Evolutionary conservation across 2,329 filamentous ascomycete species (phyloP).

Genomic region (Penicillium sp.): DNA sequence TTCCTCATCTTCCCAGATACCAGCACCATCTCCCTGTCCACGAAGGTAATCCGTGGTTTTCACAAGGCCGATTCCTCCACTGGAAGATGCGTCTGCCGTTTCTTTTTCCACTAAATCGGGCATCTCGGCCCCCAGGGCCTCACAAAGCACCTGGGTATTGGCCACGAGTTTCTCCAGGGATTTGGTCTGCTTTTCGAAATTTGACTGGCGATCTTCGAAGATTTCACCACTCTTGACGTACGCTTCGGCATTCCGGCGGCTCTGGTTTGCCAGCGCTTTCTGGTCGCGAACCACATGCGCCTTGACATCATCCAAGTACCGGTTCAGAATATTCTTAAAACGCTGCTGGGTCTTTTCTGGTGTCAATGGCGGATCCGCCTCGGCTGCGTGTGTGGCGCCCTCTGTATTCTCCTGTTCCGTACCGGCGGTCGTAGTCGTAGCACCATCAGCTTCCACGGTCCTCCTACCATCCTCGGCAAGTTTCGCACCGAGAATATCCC

Average conservation of each 20-base stretch:
- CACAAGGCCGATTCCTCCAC: conserved; percentile 83
- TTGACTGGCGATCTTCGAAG: conserved; percentile 93
- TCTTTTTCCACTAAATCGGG: conserved; percentile 86
- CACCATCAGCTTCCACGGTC: conserved; percentile 76
- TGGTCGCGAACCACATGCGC: conserved; percentile 86
- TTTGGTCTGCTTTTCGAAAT: conserved; percentile 92
- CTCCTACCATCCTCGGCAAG: conserved; percentile 74
- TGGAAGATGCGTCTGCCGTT: conserved; percentile 61
- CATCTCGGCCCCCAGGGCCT: conserved; percentile 87
- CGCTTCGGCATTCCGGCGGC: conserved; percentile 91
- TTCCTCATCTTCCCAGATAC: conserved; percentile 98
- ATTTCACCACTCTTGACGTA: conserved; percentile 99
- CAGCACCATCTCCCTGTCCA: conserved; percentile 82
- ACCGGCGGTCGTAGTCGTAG: conserved; percentile 52
- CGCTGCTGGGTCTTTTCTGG: conserved; percentile 75
- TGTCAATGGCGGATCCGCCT: conserved; percentile 70
- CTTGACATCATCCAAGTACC: conserved; percentile 93
- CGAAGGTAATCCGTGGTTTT: conserved; percentile 92
- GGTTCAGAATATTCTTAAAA: conserved; percentile 79
- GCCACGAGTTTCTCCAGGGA: conserved; percentile 84
- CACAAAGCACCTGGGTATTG: conserved; percentile 88
- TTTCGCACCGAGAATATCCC: conserved; percentile 87
- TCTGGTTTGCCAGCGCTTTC: conserved; percentile 80
- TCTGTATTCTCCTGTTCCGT: conserved; percentile 50
- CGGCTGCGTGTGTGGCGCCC: conserved; percentile 39